A percentile compares a stretch with the other conserved stretches of the same genome.
Evolutionary conservation across 139 green algal species (phyloP).

Genomic region (Pleodorina starrii): DNA sequence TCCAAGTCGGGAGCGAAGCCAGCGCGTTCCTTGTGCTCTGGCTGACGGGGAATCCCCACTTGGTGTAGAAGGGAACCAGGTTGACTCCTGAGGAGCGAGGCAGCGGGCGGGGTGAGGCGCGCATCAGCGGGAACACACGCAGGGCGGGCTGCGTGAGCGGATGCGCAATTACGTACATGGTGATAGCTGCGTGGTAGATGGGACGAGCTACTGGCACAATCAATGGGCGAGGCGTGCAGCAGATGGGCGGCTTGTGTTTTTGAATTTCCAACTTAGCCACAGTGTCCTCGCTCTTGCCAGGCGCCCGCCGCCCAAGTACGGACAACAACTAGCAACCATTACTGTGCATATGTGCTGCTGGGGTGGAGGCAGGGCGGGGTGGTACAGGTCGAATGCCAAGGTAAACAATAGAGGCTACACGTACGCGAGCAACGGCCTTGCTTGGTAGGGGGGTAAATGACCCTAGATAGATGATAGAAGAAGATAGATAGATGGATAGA

Average conservation of each 20-base stretch:
- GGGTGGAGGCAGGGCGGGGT: no score
- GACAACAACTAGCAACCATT: no score
- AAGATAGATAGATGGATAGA: no score
- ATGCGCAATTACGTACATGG: no score
- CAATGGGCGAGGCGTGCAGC: not conserved
- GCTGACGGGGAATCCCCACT: slow-evolving; percentile 10
- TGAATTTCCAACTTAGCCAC: not conserved
- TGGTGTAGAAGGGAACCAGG: slow-evolving; percentile 20
- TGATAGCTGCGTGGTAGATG: not conserved
- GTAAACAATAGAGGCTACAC: no score
- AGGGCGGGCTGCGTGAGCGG: not conserved
- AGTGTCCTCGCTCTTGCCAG: no score
- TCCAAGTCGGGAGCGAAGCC: not conserved
- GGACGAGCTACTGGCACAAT: not conserved
- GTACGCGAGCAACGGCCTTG: no score
- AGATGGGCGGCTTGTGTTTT: not conserved
- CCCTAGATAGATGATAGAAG: no score
- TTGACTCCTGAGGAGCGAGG: not conserved
- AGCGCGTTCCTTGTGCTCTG: not conserved
- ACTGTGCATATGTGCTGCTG: no score
- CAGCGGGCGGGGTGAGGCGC: not conserved
- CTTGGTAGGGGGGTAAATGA: no score
- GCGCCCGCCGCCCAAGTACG: no score
- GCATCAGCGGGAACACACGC: not conserved
- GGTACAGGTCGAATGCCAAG: no score